Percentiles rank a stretch among this genome's conserved stretches.
Conservation (phyloP, 164 flowering plant species). For the Cinnamomum micranthum region DNA sequence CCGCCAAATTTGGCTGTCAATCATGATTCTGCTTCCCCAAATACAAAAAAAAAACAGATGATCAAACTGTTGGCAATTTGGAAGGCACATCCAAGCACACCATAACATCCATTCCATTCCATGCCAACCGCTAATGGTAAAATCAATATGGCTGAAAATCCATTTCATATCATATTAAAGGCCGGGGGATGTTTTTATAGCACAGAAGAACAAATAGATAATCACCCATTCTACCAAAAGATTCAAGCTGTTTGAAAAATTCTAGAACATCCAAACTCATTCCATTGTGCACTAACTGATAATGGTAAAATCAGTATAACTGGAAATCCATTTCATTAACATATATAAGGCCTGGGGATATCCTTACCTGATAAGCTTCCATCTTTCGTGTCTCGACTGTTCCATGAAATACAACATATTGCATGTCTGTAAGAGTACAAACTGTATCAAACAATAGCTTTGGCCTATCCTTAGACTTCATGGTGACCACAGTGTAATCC, state of each 20-base stretch:
- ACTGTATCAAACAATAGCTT: conserved; percentile 47
- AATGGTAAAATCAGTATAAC: too few species aligned
- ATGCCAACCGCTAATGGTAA: too few species aligned
- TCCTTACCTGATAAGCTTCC: conserved; percentile 48
- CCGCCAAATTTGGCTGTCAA: not conserved
- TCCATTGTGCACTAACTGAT: too few species aligned
- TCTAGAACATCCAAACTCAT: too few species aligned
- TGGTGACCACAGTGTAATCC: conserved; percentile 37
- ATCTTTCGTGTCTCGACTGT: conserved; percentile 27
- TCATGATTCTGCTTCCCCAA: not conserved
- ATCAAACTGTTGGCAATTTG: too few species aligned
- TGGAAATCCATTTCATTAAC: not conserved
- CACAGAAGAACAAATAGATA: too few species aligned
- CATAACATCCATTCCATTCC: not conserved
- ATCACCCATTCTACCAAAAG: too few species aligned
- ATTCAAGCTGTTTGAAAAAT: too few species aligned
- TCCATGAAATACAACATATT: conserved; percentile 55
- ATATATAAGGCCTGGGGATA: not conserved
- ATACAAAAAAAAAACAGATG: not conserved
- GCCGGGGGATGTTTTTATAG: too few species aligned
- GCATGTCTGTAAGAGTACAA: conserved; percentile 52
- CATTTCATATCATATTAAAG: too few species aligned
- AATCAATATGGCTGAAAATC: too few species aligned
- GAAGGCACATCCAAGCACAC: not conserved
- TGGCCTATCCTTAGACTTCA: conserved; percentile 40